Percentiles rank a stretch among this genome's conserved stretches.
phyloP scores from a whole-genome alignment of 2,329 filamentous ascomycete species.

The Dactylonectria macrodidyma region DNA sequence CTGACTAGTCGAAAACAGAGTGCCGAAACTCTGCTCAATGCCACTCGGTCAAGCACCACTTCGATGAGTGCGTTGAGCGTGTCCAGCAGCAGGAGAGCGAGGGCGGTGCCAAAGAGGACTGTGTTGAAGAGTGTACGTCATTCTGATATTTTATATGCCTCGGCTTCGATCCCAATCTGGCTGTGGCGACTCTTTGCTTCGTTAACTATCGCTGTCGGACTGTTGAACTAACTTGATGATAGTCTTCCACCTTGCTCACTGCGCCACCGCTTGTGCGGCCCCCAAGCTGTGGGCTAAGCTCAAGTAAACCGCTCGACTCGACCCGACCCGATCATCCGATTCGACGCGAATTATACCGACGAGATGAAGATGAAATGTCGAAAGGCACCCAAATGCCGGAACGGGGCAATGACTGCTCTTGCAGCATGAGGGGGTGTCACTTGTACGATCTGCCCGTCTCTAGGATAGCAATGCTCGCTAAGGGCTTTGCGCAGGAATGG shows the following conservation, averaged over 20 bases:
- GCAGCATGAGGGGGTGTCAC: slow-evolving; percentile 32
- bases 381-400: slow-evolving; percentile 43
- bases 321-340: slow-evolving; percentile 33
- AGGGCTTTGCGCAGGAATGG: slow-evolving; percentile 36
- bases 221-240: slow-evolving; percentile 33
- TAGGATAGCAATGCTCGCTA: slow-evolving; percentile 38
- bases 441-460: slow-evolving; percentile 47
- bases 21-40: slow-evolving; percentile 91
- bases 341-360: slow-evolving; percentile 40
- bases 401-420: slow-evolving; percentile 39
- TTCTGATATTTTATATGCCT: slow-evolving; percentile 5
- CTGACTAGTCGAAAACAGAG: slow-evolving; percentile 69
- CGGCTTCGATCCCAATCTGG: slow-evolving; percentile 25
- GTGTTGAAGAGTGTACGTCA: slow-evolving; percentile 97
- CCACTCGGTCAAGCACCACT: slow-evolving; percentile 94
- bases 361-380: slow-evolving; percentile 44
- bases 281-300: slow-evolving; percentile 95
- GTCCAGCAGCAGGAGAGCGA: slow-evolving; percentile 77
- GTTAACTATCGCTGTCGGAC: slow-evolving; percentile 1
- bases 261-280: slow-evolving; percentile 91
- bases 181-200: slow-evolving; percentile 9
- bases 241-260: slow-evolving; percentile 99
- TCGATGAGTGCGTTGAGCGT: slow-evolving; percentile 96
- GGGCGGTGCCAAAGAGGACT: slow-evolving; percentile 88
- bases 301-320: slow-evolving; percentile 75